Evolutionary conservation across 2,329 filamentous ascomycete genomes (phyloP).

Genomic region (Karstenula rhodostoma): DNA sequence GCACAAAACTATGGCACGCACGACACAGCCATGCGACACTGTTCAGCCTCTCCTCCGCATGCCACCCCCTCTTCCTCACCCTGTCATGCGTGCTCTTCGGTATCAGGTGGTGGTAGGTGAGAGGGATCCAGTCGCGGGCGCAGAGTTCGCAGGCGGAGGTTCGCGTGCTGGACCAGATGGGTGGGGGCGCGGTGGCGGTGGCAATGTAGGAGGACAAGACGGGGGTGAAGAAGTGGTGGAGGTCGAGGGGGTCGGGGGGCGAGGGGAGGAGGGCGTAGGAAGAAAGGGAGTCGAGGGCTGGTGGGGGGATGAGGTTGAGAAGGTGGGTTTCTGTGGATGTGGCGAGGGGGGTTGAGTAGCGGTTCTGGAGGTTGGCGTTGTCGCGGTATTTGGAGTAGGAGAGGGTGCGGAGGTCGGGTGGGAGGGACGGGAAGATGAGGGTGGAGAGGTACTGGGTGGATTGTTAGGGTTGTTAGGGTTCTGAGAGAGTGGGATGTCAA

Average conservation of each 20-base stretch:
- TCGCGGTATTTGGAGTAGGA: conserved; percentile 66
- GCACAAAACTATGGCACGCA: conserved; percentile 84
- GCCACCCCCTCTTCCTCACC: conserved; percentile 80
- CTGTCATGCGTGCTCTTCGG: conserved; percentile 80
- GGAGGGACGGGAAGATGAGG: conserved; percentile 73
- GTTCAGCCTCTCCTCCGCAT: conserved; percentile 75
- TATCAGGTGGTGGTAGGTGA: conserved; percentile 88
- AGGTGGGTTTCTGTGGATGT: conserved; percentile 59
- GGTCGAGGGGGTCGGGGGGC: conserved; percentile 46
- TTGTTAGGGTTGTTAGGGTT: conserved; percentile 9
- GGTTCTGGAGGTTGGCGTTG: conserved; percentile 58
- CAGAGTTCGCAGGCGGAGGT: conserved; percentile 75
- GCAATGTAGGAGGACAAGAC: conserved; percentile 70
- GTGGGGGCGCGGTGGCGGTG: conserved; percentile 67
- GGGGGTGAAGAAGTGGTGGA: conserved; percentile 66
- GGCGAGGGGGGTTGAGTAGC: conserved; percentile 67
- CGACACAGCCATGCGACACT: conserved; percentile 88
- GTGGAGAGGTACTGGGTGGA: conserved; percentile 69
- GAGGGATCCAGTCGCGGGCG: conserved; percentile 73
- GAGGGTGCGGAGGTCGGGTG: conserved; percentile 66
- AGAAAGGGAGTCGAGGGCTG: conserved; percentile 70
- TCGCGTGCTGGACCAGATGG: conserved; percentile 67
- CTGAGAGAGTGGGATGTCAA: background rate
- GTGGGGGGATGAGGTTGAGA: conserved; percentile 62
- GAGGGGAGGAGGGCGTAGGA: conserved; percentile 71